These are phyloP conservation scores for Austroboletus festivus DNA, from an alignment of 768 basidiomycete species.

Conservation along the genomic window DNA sequence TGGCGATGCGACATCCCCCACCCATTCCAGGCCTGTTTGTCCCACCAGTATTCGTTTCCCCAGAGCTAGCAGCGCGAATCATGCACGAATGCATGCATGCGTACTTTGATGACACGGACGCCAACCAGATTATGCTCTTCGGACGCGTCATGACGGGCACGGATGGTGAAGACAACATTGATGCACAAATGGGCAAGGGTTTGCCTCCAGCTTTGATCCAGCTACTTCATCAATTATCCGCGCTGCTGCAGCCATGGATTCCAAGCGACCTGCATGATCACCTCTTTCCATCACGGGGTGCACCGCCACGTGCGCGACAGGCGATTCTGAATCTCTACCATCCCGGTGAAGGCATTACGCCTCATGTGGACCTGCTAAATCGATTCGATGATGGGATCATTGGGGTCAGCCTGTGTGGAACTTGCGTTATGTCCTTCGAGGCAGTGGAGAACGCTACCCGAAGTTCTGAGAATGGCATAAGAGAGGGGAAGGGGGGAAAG, in stretches of 20 bases:
- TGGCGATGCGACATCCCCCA: constrained; percentile 40
- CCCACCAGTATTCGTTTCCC: constrained; percentile 48
- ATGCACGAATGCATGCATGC: constrained; percentile 49
- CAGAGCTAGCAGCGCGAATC: constrained; percentile 48
- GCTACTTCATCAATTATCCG: constrained; percentile 51
- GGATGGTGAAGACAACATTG: constrained; percentile 9
- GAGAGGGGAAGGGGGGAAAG: constrained; percentile 1
- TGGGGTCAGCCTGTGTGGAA: constrained; percentile 77
- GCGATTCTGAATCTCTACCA: constrained; percentile 87
- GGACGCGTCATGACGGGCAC: constrained; percentile 38
- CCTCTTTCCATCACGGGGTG: constrained; percentile 51
- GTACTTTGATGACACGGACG: constrained; percentile 48
- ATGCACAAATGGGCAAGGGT: constrained; percentile 33
- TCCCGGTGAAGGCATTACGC: constrained; percentile 85
- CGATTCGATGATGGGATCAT: constrained; percentile 90
- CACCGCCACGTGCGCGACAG: constrained; percentile 59
- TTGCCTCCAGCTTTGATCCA: constrained; percentile 55
- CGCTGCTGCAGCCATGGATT: constrained; percentile 47
- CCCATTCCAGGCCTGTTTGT: constrained; percentile 66
- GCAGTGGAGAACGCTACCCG: constrained; percentile 12
- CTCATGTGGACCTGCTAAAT: constrained; percentile 81
- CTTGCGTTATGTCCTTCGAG: constrained; percentile 78
- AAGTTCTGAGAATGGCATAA: constrained; percentile 1
- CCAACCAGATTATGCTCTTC: constrained; percentile 90
- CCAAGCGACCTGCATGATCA: constrained; percentile 49